These are phyloP conservation scores for Mortierella antarctica DNA, from an alignment of 192 early-diverging fungal species.

Conservation along the genomic window DNA sequence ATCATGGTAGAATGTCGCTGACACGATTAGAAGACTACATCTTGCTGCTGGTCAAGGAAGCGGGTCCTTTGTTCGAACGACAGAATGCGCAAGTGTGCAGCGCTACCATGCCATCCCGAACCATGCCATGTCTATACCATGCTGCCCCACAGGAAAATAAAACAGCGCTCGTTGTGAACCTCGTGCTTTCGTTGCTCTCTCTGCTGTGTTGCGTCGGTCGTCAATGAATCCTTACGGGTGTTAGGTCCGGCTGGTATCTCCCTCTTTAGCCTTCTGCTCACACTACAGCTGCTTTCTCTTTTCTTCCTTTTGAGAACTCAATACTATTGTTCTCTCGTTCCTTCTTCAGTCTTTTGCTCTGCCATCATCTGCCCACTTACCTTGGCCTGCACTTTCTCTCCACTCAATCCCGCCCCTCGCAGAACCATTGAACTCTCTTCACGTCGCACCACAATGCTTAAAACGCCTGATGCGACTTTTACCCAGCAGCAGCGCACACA, in stretches of 20 bases:
- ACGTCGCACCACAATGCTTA: conserved; percentile 6
- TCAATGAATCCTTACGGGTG: background rate
- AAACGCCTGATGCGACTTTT: conserved; percentile 2
- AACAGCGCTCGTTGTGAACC: too few relatives aligned
- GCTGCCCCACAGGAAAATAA: background rate
- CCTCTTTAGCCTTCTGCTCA: background rate
- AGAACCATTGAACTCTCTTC: background rate
- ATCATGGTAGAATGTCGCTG: too few relatives aligned
- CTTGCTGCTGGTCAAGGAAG: too few relatives aligned
- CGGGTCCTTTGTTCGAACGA: too few relatives aligned
- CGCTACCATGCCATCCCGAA: background rate
- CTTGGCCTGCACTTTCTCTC: background rate
- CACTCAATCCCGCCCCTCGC: background rate
- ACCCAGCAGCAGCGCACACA: conserved; percentile 6
- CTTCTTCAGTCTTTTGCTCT: background rate
- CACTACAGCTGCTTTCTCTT: background rate
- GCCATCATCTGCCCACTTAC: background rate
- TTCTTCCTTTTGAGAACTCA: background rate
- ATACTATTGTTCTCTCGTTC: background rate
- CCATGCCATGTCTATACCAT: background rate
- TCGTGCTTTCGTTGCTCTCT: background rate
- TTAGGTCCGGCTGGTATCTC: conserved; percentile 8
- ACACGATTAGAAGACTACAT: too few relatives aligned
- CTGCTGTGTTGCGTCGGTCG: too few relatives aligned
- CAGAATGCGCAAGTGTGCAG: too few relatives aligned